These are phyloP conservation scores for Aspergillus sp. DNA, from an alignment of 2,329 filamentous ascomycete genomes.

Conservation along the genomic window DNA sequence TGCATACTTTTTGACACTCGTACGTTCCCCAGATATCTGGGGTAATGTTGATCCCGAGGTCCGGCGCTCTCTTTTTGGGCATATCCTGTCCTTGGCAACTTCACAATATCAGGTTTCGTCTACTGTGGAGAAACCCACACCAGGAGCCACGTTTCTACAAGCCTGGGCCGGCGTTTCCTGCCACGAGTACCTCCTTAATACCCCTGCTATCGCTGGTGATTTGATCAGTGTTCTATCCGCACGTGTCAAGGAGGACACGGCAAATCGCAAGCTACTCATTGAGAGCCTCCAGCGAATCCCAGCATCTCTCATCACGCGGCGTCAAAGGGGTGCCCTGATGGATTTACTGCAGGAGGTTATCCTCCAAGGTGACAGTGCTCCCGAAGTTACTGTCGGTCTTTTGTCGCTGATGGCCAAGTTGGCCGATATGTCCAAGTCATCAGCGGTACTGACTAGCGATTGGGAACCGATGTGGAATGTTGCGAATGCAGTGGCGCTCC, in stretches of 20 bases:
- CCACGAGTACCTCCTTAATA: conserved; percentile 37
- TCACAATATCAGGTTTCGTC: conserved; percentile 25
- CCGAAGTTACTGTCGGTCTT: conserved; percentile 29
- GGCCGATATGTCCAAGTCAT: conserved; percentile 38
- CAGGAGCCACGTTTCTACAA: conserved; percentile 32
- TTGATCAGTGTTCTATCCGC: conserved; percentile 32
- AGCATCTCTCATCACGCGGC: conserved; percentile 34
- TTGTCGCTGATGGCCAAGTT: conserved; percentile 40
- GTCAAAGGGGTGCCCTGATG: conserved; percentile 31
- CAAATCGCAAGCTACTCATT: conserved; percentile 28
- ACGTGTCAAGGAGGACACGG: conserved; percentile 27
- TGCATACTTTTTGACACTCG: conserved; percentile 33
- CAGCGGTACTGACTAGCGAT: conserved; percentile 33
- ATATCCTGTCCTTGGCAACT: conserved; percentile 30
- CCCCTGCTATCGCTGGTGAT: conserved; percentile 32
- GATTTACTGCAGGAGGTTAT: conserved; percentile 34
- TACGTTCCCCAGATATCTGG: conserved; percentile 31
- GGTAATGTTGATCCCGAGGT: conserved; percentile 26
- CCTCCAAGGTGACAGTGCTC: conserved; percentile 23
- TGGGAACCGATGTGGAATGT: conserved; percentile 36
- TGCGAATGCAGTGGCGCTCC: conserved; percentile 31
- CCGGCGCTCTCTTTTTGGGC: conserved; percentile 31
- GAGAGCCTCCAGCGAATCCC: conserved; percentile 38
- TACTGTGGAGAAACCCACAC: conserved; percentile 23
- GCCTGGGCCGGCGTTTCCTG: conserved; percentile 38